These are phyloP conservation scores for Aspergillus brunneoviolaceus DNA, from an alignment of 2,329 filamentous ascomycete species.

Conservation along the genomic window DNA sequence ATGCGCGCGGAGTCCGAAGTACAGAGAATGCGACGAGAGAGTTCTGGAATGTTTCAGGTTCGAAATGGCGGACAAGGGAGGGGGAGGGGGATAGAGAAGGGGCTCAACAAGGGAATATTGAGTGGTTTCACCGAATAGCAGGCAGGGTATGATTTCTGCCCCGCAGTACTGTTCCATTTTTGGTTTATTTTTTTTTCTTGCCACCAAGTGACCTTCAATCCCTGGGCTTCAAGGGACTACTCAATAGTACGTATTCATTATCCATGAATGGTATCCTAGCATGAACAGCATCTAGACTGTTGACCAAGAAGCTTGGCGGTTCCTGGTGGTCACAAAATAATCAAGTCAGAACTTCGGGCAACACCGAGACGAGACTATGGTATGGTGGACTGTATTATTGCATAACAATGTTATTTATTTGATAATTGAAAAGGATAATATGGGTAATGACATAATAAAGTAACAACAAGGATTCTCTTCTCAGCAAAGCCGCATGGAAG, in stretches of 20 bases:
- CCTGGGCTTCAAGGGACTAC: too few species aligned
- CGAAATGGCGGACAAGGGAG: background rate
- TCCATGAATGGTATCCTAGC: too few species aligned
- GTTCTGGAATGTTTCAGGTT: background rate
- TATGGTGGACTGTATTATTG: background rate
- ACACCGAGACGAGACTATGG: background rate
- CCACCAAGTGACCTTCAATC: too few species aligned
- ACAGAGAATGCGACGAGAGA: background rate
- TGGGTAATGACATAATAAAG: background rate
- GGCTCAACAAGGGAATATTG: too few species aligned
- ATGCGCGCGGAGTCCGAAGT: background rate
- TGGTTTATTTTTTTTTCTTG: too few species aligned
- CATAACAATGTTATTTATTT: background rate
- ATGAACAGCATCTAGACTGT: background rate
- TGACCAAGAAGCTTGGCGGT: background rate
- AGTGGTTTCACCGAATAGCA: too few species aligned
- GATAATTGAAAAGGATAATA: background rate
- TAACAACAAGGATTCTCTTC: background rate
- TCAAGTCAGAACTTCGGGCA: background rate
- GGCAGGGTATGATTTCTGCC: background rate
- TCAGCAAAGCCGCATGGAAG: background rate
- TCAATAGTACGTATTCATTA: background rate
- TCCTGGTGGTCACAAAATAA: background rate
- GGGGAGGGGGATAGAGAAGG: too few species aligned
- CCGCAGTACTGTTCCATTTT: background rate